Evolutionary conservation across 139 green algal species (phyloP), one percentile per base, ranked within the genome.

Genomic region (Chlamydomonas incerta): DNA sequence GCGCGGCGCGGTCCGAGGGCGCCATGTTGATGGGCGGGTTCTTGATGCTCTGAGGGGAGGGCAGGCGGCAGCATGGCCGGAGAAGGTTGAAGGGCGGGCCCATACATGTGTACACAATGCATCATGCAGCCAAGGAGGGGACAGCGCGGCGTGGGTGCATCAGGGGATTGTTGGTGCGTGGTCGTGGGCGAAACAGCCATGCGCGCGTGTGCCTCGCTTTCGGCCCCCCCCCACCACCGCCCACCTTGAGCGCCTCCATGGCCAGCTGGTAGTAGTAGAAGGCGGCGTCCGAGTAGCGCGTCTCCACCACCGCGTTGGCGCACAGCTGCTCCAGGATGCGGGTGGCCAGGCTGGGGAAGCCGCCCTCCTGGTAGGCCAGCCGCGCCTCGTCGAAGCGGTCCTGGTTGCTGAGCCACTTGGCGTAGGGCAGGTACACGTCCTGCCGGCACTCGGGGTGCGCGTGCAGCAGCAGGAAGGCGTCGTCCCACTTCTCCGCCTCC

Each of bases 251-350:
- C 11, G 85, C 88, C 73, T 95, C 91, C 82, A 93, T 92, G 26
- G 91, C 90, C 29, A 97, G 91, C 77, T 94, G 91, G 86, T 93
- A 95, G 77, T 91, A 94, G 73, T 93, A 94, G 83, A 90, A 87
- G 17, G 88, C 87, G 14, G 94, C 95, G 72, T 96, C 92, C 17
- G 80, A 65, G 81, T 95, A 97, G 4, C 92, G 68, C 33, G 85
- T 74, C 85, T 96, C 80, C 58, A 70, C 21, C 29, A 95, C 89
- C n/a, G 94, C 93, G 84, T 93, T 95, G 60, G 93, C 68, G 68
- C 80, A 86, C 23, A 93, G 83, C 87, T 94, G 90, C 90, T 94
- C 91, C 80, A 95, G 76, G 72, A 95, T 93, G 70, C 87, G 88
- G 47, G 87, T 92, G 74, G 89, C 86, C 37, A 90, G 66, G 3